Conservation (phyloP, 129 eudicot species). For the Daucus carota region DH1_v3.0 NC_030385.2:4575001-4575500, state of each 20-base stretch:
- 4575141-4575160: too few relatives aligned
- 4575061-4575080: too few relatives aligned
- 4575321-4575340: neutral
- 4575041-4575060: too few relatives aligned
- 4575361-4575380: conserved; percentile 11
- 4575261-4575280: neutral
- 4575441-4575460: neutral
- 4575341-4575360: neutral
- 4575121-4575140: too few relatives aligned
- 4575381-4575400: neutral
- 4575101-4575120: too few relatives aligned
- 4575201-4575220: too few relatives aligned
- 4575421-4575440: neutral
- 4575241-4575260: neutral
- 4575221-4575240: too few relatives aligned
- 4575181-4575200: too few relatives aligned
- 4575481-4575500: neutral
- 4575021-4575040: too few relatives aligned
- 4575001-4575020: too few relatives aligned
- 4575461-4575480: conserved; percentile 6
- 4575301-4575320: neutral
- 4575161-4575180: too few relatives aligned
- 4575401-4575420: conserved; percentile 1
- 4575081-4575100: too few relatives aligned
- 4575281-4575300: neutral